Base-by-base conservation (phyloP, 768 basidiomycete species). In the Suillus variegatus region DNA sequence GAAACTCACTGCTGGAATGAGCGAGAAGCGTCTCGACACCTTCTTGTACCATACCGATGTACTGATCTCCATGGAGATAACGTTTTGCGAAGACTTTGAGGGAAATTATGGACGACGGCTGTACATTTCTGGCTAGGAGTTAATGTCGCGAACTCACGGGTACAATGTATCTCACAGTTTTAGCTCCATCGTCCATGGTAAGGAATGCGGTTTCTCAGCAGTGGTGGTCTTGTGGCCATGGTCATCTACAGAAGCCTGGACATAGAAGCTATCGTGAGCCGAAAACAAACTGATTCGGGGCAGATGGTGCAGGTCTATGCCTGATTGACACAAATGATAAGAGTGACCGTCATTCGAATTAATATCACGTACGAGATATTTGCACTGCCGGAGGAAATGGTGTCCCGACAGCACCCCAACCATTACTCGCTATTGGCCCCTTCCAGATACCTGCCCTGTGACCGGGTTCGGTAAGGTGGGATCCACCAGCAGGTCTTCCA, bases 1-100 rank as follows among this genome's bases (percentile, higher is more conserved):
- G 8, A 41, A 20, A 60, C 58, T 60, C 41, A 60, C 58, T 43
- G 28, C 25, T 22, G 22, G 18, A 28, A 41, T 63, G 61, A 62
- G 35, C 20, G 28, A 62, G 60, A 36, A 64, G 51, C 13, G 56
- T 14, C 41, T 44, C 49, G 49, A 65, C 35, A 6, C 14, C 12
- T 22, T 52, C 66, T 28, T 52, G 32, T 41, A 66, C 25, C n/a
- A 58, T 65, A 32, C 66, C 66, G 12, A 66, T 47, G 55, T 65
- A 56, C 10, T 32, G 32, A 25, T 66, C 64, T 49, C 38, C 40
- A 60, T 66, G 66, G n/a, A 52, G 8, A 18, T 6, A 22, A 38
- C 63, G 66, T 58, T 63, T 14, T 20, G 66, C 47, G 54, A 66
- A 66, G 57, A 66, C 49, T 60, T 54, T 32, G 35, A 66, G 47